Conservation (phyloP, 768 basidiomycete species). For the Stropharia rugosoannulata region DNA sequence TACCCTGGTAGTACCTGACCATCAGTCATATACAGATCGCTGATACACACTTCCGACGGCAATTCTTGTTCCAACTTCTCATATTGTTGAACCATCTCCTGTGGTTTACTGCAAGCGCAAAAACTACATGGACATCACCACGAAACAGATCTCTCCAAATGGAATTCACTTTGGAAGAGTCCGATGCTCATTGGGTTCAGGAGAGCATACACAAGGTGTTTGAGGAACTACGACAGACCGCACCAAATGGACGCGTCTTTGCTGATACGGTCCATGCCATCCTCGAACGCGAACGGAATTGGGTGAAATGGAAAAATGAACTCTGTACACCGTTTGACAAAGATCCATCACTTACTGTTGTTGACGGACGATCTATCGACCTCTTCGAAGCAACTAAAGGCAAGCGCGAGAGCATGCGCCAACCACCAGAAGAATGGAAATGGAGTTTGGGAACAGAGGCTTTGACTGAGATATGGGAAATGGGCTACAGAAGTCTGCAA, state of each 20-base stretch:
- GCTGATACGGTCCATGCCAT: slow-evolving; percentile 71
- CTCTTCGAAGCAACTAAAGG: slow-evolving; percentile 62
- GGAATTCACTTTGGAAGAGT: slow-evolving; percentile 72
- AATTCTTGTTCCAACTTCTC: slow-evolving; percentile 83
- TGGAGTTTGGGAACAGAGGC: slow-evolving; percentile 67
- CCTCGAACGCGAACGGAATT: slow-evolving; percentile 83
- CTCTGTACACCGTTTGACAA: slow-evolving; percentile 79
- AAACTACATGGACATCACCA: slow-evolving; percentile 55
- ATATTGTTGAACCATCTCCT: slow-evolving; percentile 77
- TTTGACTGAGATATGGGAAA: slow-evolving; percentile 80
- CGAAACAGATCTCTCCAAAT: slow-evolving; percentile 82
- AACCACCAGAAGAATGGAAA: slow-evolving; percentile 60
- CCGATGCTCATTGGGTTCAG: slow-evolving; percentile 75
- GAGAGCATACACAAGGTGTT: slow-evolving; percentile 60
- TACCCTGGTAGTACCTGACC: neutral
- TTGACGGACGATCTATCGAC: slow-evolving; percentile 49
- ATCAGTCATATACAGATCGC: slow-evolving; percentile 56
- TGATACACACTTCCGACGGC: slow-evolving; percentile 90
- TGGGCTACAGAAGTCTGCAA: slow-evolving; percentile 66
- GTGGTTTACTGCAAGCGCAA: slow-evolving; percentile 68
- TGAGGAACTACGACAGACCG: slow-evolving; percentile 68
- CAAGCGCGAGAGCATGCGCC: slow-evolving; percentile 51
- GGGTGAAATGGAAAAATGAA: slow-evolving; percentile 90
- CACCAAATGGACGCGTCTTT: slow-evolving; percentile 76
- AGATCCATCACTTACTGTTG: slow-evolving; percentile 54